Conservation (phyloP, 768 basidiomycete species). For the Paxillus ammoniavirescens region DNA sequence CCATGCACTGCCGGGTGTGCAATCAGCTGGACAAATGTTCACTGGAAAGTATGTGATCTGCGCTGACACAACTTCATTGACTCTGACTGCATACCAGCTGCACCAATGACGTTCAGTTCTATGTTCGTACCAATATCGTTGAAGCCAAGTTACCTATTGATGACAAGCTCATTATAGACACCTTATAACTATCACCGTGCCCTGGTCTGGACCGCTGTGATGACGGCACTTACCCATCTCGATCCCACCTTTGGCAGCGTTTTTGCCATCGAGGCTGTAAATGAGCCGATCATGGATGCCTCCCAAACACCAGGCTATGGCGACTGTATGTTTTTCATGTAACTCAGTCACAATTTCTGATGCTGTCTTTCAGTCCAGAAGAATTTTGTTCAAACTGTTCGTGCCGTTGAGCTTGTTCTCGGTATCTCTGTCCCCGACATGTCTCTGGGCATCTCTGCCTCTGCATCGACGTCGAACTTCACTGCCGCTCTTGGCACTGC, state of each 20-base stretch:
- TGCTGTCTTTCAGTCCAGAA: slow-evolving; percentile 50
- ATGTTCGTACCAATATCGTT: slow-evolving; percentile 41
- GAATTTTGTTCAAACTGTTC: slow-evolving; percentile 66
- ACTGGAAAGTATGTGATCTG: slow-evolving; percentile 53
- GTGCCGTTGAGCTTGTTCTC: slow-evolving; percentile 59
- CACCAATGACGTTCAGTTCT: slow-evolving; percentile 68
- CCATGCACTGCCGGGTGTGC: slow-evolving; percentile 71
- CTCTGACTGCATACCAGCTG: slow-evolving; percentile 43
- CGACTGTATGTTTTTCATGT: slow-evolving; percentile 46
- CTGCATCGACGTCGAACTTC: slow-evolving; percentile 33
- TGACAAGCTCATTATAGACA: slow-evolving; percentile 37
- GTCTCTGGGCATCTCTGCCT: slow-evolving; percentile 1
- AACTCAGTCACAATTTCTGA: neutral
- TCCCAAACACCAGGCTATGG: slow-evolving; percentile 65
- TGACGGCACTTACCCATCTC: slow-evolving; percentile 69
- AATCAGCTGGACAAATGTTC: slow-evolving; percentile 59
- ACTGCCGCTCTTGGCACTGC: slow-evolving; percentile 31
- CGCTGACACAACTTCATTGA: neutral
- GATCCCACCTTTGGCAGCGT: slow-evolving; percentile 65
- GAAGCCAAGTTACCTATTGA: neutral
- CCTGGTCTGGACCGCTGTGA: slow-evolving; percentile 77
- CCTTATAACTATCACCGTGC: slow-evolving; percentile 73
- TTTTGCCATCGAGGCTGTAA: slow-evolving; percentile 74
- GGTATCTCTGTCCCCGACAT: slow-evolving; percentile 43
- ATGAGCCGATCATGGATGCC: slow-evolving; percentile 78